Conservation (phyloP, 2,329 filamentous ascomycete species). For the Albifimbria verrucaria region DNA sequence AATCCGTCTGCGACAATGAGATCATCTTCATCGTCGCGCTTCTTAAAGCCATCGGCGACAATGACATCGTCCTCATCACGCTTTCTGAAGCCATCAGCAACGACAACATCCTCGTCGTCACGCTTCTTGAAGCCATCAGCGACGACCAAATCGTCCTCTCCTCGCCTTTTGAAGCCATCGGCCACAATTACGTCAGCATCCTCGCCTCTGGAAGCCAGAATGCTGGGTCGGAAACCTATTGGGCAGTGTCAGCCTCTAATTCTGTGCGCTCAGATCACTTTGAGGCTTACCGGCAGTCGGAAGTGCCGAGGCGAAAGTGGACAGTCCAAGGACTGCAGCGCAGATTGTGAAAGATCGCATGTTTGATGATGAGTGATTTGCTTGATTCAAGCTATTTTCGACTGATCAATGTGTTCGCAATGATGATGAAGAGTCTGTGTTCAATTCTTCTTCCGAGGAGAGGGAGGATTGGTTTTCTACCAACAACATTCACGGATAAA, state of each 20-base stretch:
- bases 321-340: neutral
- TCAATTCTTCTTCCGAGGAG: no score
- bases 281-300: neutral
- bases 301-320: neutral
- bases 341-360: neutral
- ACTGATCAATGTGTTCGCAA: no score
- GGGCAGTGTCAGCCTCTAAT: no score
- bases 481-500: no score
- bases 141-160: neutral
- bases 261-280: no score
- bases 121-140: neutral
- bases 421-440: no score
- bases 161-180: neutral
- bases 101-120: neutral
- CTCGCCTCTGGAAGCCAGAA: neutral
- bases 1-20: neutral
- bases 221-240: neutral
- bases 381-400: no score
- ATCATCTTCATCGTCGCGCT: neutral
- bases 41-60: neutral
- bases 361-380: neutral
- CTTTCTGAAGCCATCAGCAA: neutral
- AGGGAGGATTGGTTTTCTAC: no score
- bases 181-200: neutral
- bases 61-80: neutral